phyloP scores from a whole-genome alignment of 1,139 yeast genomes.

The Waltiozyma sp. region DNA sequence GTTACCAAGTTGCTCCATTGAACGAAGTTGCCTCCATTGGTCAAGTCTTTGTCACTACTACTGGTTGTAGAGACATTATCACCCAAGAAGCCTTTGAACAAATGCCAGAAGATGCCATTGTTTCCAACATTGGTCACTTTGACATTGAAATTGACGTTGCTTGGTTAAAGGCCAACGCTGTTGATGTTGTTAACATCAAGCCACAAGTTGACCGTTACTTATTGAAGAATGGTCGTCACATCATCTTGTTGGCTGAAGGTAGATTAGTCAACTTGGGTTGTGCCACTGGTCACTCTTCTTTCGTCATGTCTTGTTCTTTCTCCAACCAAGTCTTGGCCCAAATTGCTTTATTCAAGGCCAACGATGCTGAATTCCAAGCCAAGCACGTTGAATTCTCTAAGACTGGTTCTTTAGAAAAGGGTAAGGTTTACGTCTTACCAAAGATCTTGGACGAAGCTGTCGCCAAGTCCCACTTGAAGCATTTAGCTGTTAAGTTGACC shows the following conservation, averaged over 20 bases:
- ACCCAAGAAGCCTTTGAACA: constrained; percentile 74
- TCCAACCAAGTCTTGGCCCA: constrained; percentile 99
- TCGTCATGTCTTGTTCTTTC: constrained; percentile 99
- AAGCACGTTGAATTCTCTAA: constrained; percentile 84
- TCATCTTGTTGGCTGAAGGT: constrained; percentile 97
- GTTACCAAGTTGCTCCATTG: constrained; percentile 96
- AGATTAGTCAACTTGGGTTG: constrained; percentile 99
- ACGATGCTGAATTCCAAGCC: constrained; percentile 70
- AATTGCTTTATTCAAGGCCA: constrained; percentile 92
- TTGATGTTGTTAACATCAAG: constrained; percentile 89
- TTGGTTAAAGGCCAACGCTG: constrained; percentile 90
- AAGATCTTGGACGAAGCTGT: constrained; percentile 98
- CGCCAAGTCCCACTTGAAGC: constrained; percentile 93
- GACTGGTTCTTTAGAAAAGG: constrained; percentile 83
- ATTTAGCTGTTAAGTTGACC: constrained; percentile 87
- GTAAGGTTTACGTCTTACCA: constrained; percentile 90
- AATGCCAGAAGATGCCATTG: constrained; percentile 99
- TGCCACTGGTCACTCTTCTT: constrained; percentile 99
- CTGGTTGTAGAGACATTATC: constrained; percentile 99
- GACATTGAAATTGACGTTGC: constrained; percentile 99
- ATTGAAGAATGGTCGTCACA: constrained; percentile 83
- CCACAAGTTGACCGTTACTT: constrained; percentile 99
- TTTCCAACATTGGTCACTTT: constrained; percentile 99
- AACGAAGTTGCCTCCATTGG: constrained; percentile 89
- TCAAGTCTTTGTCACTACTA: constrained; percentile 98